Evolutionary conservation across 768 basidiomycete genomes (phyloP).

Genomic region (Galerina marginata): DNA sequence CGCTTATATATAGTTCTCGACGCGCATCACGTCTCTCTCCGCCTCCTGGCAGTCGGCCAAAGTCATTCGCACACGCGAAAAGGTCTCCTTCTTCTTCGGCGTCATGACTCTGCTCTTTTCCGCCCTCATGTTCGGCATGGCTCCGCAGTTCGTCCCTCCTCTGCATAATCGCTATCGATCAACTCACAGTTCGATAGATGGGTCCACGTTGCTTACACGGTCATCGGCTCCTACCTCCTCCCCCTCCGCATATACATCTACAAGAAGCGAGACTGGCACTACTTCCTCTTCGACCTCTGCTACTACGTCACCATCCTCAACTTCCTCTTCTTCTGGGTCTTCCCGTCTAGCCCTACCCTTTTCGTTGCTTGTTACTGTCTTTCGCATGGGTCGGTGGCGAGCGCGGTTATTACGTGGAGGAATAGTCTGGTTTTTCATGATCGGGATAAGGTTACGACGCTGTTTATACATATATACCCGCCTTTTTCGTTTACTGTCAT

Average conservation of each 20-base stretch:
- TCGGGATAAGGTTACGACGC: slow-evolving; percentile 91
- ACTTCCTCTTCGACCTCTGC: slow-evolving; percentile 92
- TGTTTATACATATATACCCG: slow-evolving; percentile 95
- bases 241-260: slow-evolving; percentile 85
- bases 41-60: slow-evolving; percentile 93
- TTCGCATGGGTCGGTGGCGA: slow-evolving; percentile 88
- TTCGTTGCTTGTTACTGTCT: slow-evolving; percentile 94
- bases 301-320: slow-evolving; percentile 94
- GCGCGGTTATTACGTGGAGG: slow-evolving; percentile 97
- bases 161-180: neutral
- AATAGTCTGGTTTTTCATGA: slow-evolving; percentile 99
- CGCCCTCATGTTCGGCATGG: slow-evolving; percentile 83
- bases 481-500: slow-evolving; percentile 93
- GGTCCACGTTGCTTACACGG: slow-evolving; percentile 87
- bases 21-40: slow-evolving; percentile 75
- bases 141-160: slow-evolving; percentile 70
- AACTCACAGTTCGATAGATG: slow-evolving; percentile 54
- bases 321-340: slow-evolving; percentile 89
- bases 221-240: slow-evolving; percentile 77
- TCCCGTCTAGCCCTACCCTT: slow-evolving; percentile 76
- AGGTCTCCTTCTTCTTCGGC: slow-evolving; percentile 90
- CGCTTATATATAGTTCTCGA: slow-evolving; percentile 61
- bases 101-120: slow-evolving; percentile 91
- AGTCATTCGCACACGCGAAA: slow-evolving; percentile 83
- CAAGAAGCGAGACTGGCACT: slow-evolving; percentile 94